Percentiles rank a stretch among this genome's conserved stretches.
These are phyloP conservation scores for Casuarina glauca DNA, from an alignment of 306 rosid species.

Conservation along the genomic window DNA sequence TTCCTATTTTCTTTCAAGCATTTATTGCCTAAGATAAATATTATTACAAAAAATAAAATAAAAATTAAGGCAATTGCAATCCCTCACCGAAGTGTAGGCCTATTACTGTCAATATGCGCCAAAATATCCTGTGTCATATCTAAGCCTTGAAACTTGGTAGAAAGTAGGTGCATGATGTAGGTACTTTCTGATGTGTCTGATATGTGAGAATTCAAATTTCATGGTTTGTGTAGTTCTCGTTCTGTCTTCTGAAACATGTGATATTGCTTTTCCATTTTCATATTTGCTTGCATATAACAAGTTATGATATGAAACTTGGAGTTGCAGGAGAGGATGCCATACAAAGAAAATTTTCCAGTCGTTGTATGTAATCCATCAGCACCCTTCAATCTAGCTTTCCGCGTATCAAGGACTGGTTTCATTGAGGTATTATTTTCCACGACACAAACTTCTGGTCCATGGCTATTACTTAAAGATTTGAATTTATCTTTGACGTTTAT, in stretches of 20 bases:
- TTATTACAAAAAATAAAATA: neutral
- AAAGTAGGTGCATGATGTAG: neutral
- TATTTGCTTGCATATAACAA: conserved; percentile 12
- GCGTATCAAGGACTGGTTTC: conserved; percentile 64
- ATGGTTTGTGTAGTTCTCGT: conserved; percentile 1
- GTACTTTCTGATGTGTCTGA: conserved; percentile 5
- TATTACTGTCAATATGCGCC: conserved; percentile 8
- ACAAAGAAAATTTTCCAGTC: conserved; percentile 70
- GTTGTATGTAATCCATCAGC: conserved; percentile 58
- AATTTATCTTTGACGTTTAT: neutral
- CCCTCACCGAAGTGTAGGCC: neutral
- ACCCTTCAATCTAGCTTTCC: conserved; percentile 72
- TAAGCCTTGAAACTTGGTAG: neutral
- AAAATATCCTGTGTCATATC: neutral
- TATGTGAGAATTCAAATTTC: neutral
- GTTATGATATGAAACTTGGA: conserved; percentile 20
- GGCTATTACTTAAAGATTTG: neutral
- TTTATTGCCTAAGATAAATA: neutral
- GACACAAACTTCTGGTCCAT: conserved; percentile 14
- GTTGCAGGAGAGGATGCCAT: conserved; percentile 67
- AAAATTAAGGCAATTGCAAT: neutral
- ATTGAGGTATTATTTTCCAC: conserved; percentile 50
- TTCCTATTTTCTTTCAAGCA: neutral
- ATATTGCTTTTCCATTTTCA: conserved; percentile 5
- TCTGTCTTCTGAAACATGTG: conserved; percentile 7